Evolutionary conservation across 495 filamentous ascomycete genomes (phyloP), one percentile per base, ranked within the genome.

Genomic region (Corynascus novoguineensis): DNA sequence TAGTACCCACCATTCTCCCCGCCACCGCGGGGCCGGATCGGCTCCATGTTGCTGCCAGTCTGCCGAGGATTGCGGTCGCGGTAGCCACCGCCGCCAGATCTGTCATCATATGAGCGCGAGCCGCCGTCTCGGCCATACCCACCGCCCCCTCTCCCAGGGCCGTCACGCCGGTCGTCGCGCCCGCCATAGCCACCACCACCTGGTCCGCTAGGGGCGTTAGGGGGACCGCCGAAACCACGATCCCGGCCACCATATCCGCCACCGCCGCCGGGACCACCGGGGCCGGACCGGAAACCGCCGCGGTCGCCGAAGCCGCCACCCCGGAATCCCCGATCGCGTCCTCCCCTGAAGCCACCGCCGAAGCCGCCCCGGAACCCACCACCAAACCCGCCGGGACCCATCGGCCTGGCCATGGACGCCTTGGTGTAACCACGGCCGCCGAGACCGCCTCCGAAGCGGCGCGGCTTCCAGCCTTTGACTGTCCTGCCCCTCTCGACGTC

Each of bases 401-500:
- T 77, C 15, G 91, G 92, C 24, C 88, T 76, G 24, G 87, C 81
- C 59, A 83, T 75, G 8, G 86, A 82, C 68, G 86, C 81, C 71
- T 95, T 96, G 31, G 92, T 97, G 73, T 97, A 97, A 38, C 89
- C 87, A 61, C 92, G 87, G 31, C 91, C 91, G 35, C 95, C 93
- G 14, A 96, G 80, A 28, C 95, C 95, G 63, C 93, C 93, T 53
- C 92, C 93, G 41, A 92, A 86, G 34, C 93, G 89, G 50, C 88
- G 84, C 53, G 93, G 93, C 67, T 88, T 89, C 93, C 93, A 98
- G 45, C 88, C 91, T 65, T 88, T 88, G 44, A 96, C 90, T 34
- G 93, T 97, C 54, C 93, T 87, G 60, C 93, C 95, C 67, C 95
- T 86, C 71, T 98, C 93, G 48, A 97, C 92, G 71, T 98, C 93